Conservation (phyloP, 23 red algal species). For the Gracilaria domingensis region DNA sequence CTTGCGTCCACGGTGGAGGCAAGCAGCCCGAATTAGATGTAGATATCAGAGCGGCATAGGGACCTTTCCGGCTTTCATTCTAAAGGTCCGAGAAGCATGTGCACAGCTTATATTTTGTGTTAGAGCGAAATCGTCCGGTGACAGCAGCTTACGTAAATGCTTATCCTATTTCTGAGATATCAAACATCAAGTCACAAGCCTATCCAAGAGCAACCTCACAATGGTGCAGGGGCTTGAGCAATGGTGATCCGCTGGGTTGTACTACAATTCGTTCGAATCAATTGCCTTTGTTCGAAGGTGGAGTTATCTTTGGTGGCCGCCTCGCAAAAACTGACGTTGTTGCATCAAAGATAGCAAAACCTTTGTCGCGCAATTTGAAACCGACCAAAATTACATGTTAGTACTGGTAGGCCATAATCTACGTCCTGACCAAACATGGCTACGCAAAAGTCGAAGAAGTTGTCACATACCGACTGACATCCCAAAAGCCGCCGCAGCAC, state of each 20-base stretch:
- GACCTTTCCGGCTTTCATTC: slow-evolving; percentile 4
- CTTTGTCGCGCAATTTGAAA: not conserved
- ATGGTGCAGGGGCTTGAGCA: not conserved
- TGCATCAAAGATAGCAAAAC: slow-evolving; percentile 70
- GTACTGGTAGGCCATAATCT: too few relatives aligned
- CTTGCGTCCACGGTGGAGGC: slow-evolving; percentile 43
- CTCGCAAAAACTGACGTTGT: slow-evolving; percentile 58
- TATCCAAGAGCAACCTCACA: not conserved
- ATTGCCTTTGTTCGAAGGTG: not conserved
- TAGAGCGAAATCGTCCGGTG: not conserved
- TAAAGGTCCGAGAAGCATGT: slow-evolving; percentile 5
- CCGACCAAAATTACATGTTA: not conserved
- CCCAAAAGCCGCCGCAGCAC: slow-evolving; percentile 84
- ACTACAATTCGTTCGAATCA: not conserved
- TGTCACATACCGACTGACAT: slow-evolving; percentile 82
- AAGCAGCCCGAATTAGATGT: slow-evolving; percentile 8
- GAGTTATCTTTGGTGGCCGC: not conserved
- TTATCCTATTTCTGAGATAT: slow-evolving; percentile 18
- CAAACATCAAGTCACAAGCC: not conserved
- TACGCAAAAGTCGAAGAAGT: not conserved
- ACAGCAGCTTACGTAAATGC: slow-evolving; percentile 7
- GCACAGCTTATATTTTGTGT: slow-evolving; percentile 17
- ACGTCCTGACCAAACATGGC: too few relatives aligned
- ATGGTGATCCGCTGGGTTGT: not conserved
- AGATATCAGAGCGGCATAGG: not conserved